Conservation (phyloP, 148 eudicot species). For the Rhododendron kiyosumense region DNA sequence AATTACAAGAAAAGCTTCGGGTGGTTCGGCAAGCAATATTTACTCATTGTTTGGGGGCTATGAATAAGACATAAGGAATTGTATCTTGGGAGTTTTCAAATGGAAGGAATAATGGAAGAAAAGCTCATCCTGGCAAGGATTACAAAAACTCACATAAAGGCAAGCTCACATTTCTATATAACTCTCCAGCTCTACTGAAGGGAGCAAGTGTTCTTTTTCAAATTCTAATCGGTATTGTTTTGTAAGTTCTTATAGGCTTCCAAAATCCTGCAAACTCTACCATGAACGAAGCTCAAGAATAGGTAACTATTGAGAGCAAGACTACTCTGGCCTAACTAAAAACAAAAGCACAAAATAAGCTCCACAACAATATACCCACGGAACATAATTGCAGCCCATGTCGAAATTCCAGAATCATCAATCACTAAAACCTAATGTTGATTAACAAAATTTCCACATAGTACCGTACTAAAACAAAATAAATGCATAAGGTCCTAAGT, state of each 20-base stretch:
- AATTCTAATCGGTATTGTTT: neutral
- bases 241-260: neutral
- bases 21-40: neutral
- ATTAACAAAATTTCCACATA: neutral
- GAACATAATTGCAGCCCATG: neutral
- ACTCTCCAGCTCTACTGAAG: neutral
- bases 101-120: neutral
- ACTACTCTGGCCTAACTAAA: neutral
- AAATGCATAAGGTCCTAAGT: neutral
- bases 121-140: neutral
- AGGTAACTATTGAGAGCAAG: neutral
- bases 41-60: neutral
- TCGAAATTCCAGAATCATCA: neutral
- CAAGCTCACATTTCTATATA: neutral
- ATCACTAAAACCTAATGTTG: neutral
- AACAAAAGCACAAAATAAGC: neutral
- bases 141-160: neutral
- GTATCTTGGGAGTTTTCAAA: neutral
- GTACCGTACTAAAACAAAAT: neutral
- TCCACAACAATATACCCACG: neutral
- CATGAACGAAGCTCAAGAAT: neutral
- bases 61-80: neutral
- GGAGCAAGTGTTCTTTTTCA: neutral
- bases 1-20: neutral
- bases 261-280: neutral